These are phyloP conservation scores for Annona squamosa DNA, from an alignment of 164 flowering plant species.

Conservation along the genomic window DNA sequence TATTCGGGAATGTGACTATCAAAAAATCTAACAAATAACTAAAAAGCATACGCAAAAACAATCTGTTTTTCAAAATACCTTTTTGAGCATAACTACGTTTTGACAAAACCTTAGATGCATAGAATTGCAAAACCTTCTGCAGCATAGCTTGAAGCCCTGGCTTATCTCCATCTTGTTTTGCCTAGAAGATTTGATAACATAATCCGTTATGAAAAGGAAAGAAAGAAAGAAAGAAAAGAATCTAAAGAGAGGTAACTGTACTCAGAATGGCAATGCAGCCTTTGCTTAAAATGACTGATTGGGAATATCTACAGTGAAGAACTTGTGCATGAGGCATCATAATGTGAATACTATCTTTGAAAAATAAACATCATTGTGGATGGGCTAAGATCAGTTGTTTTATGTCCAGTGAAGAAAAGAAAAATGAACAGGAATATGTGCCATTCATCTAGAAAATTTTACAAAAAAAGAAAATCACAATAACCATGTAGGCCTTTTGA, in stretches of 20 bases:
- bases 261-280: neutral
- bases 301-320: too few relatives aligned
- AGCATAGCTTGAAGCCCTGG: conserved; percentile 94
- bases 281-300: neutral
- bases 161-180: conserved; percentile 87
- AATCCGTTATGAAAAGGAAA: conserved; percentile 1
- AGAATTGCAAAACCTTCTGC: conserved; percentile 81
- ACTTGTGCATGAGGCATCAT: neutral
- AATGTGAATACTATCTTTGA: neutral
- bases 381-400: neutral
- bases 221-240: neutral
- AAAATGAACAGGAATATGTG: too few relatives aligned
- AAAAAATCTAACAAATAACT: too few relatives aligned
- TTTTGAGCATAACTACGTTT: conserved; percentile 87
- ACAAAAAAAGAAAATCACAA: too few relatives aligned
- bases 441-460: too few relatives aligned
- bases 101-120: conserved; percentile 73
- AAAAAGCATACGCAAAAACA: too few relatives aligned
- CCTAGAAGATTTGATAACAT: conserved; percentile 30
- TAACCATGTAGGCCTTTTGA: too few relatives aligned
- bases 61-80: conserved; percentile 34
- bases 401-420: neutral
- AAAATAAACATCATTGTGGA: neutral
- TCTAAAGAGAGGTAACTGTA: neutral
- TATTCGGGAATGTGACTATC: too few relatives aligned